Conservation (phyloP, 2,329 filamentous ascomycete genomes). For the Colletotrichum sublineola region DNA sequence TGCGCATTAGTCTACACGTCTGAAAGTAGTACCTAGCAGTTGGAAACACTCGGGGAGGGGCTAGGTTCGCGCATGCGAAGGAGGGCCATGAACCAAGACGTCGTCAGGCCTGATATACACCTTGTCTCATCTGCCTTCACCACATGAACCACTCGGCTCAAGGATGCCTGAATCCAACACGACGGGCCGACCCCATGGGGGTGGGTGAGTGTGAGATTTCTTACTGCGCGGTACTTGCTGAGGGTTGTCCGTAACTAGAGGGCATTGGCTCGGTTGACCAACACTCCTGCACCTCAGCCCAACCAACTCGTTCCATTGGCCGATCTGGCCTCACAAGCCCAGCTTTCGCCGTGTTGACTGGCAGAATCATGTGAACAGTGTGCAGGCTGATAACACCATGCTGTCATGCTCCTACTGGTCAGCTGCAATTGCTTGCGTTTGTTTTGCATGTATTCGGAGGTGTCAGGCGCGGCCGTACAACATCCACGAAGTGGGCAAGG, state of each 20-base stretch:
- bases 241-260: conserved; percentile 26
- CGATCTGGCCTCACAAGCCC: conserved; percentile 22
- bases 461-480: conserved; percentile 37
- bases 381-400: conserved; percentile 27
- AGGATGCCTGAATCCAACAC: conserved; percentile 19
- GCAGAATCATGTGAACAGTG: conserved; percentile 36
- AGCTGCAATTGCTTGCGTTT: conserved; percentile 20
- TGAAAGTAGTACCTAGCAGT: neutral
- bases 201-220: conserved; percentile 14
- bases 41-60: neutral
- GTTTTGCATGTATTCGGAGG: conserved; percentile 30
- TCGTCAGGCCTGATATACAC: conserved; percentile 27
- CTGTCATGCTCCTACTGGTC: conserved; percentile 32
- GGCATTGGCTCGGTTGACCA: conserved; percentile 31
- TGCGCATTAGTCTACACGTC: conserved; percentile 3
- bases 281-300: conserved; percentile 30
- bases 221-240: conserved; percentile 37
- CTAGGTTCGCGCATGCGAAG: conserved; percentile 33
- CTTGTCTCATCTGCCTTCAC: conserved; percentile 15
- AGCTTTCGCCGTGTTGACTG: conserved; percentile 19
- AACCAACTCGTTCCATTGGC: conserved; percentile 32
- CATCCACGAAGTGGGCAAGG: neutral
- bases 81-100: conserved; percentile 24
- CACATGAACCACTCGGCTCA: conserved; percentile 23
- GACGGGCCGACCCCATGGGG: conserved; percentile 37